phyloP scores from a whole-genome alignment of 78 protist species.

The Dictyostelium brefeldianum region DNA sequence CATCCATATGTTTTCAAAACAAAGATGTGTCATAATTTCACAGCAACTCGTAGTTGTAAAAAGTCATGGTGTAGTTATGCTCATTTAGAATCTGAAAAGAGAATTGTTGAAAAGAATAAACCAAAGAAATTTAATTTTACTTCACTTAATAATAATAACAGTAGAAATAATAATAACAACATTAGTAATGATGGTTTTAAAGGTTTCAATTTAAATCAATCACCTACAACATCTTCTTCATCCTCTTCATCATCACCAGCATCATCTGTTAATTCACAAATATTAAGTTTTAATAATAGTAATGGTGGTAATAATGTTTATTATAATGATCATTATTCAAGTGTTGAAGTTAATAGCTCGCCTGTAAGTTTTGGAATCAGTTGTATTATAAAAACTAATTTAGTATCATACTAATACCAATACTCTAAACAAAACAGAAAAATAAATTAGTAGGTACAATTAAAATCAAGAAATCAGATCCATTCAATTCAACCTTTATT shows the following conservation, averaged over 20 bases:
- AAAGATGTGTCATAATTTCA: constrained; percentile 36
- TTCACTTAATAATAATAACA: background rate
- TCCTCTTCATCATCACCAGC: background rate
- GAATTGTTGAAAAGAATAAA: background rate
- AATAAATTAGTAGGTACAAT: constrained; percentile 1
- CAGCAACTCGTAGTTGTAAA: constrained; percentile 29
- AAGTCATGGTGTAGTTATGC: constrained; percentile 78
- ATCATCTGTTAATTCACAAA: background rate
- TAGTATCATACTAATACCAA: no score
- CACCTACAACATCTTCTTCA: background rate
- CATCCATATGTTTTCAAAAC: constrained; percentile 72
- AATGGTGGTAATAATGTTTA: background rate
- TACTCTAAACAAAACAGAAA: no score
- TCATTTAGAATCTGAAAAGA: constrained; percentile 37
- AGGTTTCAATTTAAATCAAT: no score
- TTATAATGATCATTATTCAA: background rate
- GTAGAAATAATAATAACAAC: background rate
- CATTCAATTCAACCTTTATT: background rate
- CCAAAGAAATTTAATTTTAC: background rate
- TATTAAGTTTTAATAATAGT: background rate
- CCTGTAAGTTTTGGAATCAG: no score
- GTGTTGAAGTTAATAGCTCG: background rate
- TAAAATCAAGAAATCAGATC: constrained; percentile 6
- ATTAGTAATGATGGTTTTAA: background rate
- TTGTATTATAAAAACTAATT: no score